Percentiles rank a stretch among this genome's conserved stretches.
phyloP scores from a whole-genome alignment of 176 grass and related monocot genomes.

The Carex parvula region DNA sequence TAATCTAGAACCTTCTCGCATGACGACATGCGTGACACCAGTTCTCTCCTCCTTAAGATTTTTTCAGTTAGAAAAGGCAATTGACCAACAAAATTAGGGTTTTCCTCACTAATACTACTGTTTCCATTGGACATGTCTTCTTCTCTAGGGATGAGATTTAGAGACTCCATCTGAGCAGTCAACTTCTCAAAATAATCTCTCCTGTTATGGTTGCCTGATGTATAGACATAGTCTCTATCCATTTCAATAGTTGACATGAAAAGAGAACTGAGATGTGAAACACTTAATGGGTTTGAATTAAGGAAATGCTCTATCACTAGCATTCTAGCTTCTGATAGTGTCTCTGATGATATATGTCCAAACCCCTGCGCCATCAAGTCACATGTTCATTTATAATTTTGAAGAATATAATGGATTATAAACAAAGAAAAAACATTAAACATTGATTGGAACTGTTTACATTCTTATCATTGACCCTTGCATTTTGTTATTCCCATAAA shows the following conservation, averaged over 20 bases:
- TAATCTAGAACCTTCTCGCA: slow-evolving; percentile 35
- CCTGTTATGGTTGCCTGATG: not conserved
- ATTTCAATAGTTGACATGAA: slow-evolving; percentile 51
- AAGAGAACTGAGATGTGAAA: slow-evolving; percentile 51
- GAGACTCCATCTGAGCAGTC: slow-evolving; percentile 28
- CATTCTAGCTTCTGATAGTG: slow-evolving; percentile 38
- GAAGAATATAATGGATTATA: not conserved
- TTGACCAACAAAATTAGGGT: slow-evolving; percentile 27
- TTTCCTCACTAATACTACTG: not conserved
- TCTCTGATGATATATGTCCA: slow-evolving; percentile 34
- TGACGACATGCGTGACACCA: slow-evolving; percentile 35
- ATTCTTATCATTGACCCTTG: not conserved
- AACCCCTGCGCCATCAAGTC: slow-evolving; percentile 50
- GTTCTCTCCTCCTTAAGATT: slow-evolving; percentile 38
- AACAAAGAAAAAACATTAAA: not conserved
- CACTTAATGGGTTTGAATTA: slow-evolving; percentile 30
- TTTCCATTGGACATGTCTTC: not conserved
- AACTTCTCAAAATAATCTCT: slow-evolving; percentile 41
- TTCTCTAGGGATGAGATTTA: slow-evolving; percentile 14
- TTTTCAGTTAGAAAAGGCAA: slow-evolving; percentile 57
- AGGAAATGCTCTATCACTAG: slow-evolving; percentile 63
- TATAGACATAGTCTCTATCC: slow-evolving; percentile 36
- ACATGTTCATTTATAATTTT: not conserved
- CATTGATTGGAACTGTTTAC: not conserved
- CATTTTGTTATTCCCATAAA: not conserved